Conservation (phyloP, 345 rosid species). For the Theobroma cacao region DNA sequence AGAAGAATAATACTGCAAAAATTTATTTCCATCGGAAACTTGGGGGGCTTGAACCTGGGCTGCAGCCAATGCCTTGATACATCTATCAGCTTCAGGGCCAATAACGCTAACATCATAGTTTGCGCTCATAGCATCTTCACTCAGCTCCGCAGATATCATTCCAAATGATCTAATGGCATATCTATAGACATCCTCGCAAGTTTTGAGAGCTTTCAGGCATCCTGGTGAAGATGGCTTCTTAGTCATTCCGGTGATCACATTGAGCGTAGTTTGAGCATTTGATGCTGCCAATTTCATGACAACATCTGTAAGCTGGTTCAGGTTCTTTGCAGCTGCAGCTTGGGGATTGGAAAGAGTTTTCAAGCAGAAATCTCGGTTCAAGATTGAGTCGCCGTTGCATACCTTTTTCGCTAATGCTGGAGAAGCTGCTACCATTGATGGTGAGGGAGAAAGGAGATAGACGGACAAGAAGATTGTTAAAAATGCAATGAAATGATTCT, state of each 20-base stretch:
- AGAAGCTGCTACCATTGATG: neutral
- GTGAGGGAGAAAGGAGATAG: neutral
- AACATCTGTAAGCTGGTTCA: neutral
- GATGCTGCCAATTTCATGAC: neutral
- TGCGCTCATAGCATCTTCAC: neutral
- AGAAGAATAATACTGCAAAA: neutral
- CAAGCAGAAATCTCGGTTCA: neutral
- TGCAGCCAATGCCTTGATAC: neutral
- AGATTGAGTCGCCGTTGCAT: neutral
- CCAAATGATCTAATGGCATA: neutral
- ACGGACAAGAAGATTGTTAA: neutral
- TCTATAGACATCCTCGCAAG: neutral
- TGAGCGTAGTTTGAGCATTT: neutral
- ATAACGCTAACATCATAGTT: neutral
- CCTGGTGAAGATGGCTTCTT: neutral
- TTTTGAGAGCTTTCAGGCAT: neutral
- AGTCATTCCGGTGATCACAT: neutral
- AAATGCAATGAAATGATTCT: neutral
- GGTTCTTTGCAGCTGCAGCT: neutral
- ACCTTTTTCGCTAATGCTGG: neutral
- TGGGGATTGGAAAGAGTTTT: neutral
- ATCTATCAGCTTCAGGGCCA: neutral
- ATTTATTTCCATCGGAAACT: neutral
- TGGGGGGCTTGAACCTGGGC: neutral
- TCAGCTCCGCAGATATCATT: neutral